These are phyloP conservation scores for Umbelopsis sp. DNA, from an alignment of 192 early-diverging fungal species.

Conservation along the genomic window DNA sequence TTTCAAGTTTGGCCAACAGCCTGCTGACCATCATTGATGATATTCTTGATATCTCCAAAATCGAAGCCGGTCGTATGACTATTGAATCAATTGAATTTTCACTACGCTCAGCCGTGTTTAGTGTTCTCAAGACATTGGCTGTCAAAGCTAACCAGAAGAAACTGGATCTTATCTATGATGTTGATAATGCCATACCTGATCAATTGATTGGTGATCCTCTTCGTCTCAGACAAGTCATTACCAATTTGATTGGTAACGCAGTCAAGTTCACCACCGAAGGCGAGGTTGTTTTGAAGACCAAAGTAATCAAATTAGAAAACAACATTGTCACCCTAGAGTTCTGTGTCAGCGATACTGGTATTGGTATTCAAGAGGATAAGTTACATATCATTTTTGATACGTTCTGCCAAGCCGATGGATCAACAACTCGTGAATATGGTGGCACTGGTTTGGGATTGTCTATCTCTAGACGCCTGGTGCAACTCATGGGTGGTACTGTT, in stretches of 20 bases:
- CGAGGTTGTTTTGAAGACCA: conserved; percentile 61
- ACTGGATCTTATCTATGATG: conserved; percentile 64
- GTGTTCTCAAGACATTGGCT: conserved; percentile 71
- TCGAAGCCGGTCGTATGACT: conserved; percentile 84
- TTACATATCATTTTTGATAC: conserved; percentile 77
- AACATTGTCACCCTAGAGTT: conserved; percentile 63
- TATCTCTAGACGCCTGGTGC: conserved; percentile 78
- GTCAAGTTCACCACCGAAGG: conserved; percentile 85
- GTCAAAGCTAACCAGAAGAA: conserved; percentile 78
- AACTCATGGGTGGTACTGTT: conserved; percentile 78
- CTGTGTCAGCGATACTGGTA: conserved; percentile 80
- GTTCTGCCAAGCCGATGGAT: conserved; percentile 83
- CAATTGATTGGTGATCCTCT: conserved; percentile 76
- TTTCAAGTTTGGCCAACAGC: conserved; percentile 70
- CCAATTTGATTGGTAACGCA: conserved; percentile 84
- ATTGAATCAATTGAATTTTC: conserved; percentile 75
- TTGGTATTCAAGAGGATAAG: conserved; percentile 82
- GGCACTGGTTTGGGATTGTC: conserved; percentile 86
- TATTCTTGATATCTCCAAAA: conserved; percentile 84
- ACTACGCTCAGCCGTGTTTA: conserved; percentile 61
- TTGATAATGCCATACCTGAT: conserved; percentile 72
- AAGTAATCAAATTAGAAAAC: conserved; percentile 41
- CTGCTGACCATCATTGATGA: conserved; percentile 81
- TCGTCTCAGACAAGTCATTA: conserved; percentile 77
- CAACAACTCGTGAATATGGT: conserved; percentile 82